phyloP scores from a whole-genome alignment of 768 basidiomycete species.

The Boletus rubroflammeus region DNA sequence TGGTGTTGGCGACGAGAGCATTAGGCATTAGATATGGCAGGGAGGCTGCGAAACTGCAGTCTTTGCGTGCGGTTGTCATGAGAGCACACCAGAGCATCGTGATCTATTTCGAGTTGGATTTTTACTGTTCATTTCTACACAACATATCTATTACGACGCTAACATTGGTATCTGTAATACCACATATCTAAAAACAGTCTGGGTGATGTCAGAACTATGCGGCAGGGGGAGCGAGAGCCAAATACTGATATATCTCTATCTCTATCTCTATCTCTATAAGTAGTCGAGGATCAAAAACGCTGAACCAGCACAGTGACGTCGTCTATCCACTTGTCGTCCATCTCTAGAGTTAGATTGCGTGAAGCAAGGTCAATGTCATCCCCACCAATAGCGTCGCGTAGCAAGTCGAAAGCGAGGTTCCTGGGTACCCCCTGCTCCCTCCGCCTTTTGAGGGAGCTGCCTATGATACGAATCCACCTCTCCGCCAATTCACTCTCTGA shows the following conservation, averaged over 20 bases:
- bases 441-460: conserved; percentile 22
- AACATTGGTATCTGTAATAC: conserved; percentile 6
- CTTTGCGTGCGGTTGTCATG: not conserved
- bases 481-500: conserved; percentile 30
- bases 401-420: conserved; percentile 40
- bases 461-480: conserved; percentile 36
- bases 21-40: conserved; percentile 15
- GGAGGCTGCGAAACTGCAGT: not conserved
- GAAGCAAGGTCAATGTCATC: conserved; percentile 38
- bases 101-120: conserved; percentile 4
- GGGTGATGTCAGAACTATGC: not conserved
- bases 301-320: conserved; percentile 47
- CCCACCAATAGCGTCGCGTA: conserved; percentile 44
- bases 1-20: conserved; percentile 17
- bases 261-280: conserved; percentile 4
- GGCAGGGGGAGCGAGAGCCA: not conserved
- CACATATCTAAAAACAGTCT: conserved; percentile 4
- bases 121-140: conserved; percentile 12
- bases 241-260: not conserved
- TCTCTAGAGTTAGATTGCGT: conserved; percentile 46
- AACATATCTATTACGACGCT: conserved; percentile 12
- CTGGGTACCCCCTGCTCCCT: conserved; percentile 8
- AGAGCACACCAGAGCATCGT: not conserved
- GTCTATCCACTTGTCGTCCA: conserved; percentile 50
- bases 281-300: conserved; percentile 25